Conservation (phyloP, 179 eudicot species). For the Nepenthes alata region DNA sequence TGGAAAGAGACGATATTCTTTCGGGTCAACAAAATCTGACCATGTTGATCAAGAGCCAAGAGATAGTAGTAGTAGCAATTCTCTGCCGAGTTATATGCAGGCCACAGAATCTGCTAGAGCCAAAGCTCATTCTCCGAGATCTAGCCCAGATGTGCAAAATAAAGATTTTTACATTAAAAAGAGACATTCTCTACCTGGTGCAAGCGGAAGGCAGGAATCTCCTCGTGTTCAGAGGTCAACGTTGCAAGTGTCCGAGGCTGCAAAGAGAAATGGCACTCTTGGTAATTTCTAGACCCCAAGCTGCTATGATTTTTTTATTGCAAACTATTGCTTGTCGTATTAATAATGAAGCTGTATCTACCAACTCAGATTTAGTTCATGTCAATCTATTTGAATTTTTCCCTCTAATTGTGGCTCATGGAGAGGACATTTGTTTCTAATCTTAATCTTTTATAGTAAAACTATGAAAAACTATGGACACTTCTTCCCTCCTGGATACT, state of each 20-base stretch:
- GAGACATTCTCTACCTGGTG: constrained; percentile 72
- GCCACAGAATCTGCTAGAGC: constrained; percentile 88
- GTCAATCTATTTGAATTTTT: no score
- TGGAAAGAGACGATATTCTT: constrained; percentile 60
- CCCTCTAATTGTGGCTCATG: no score
- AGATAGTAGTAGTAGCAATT: constrained; percentile 41
- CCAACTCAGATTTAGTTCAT: no score
- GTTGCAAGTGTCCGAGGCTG: constrained; percentile 36
- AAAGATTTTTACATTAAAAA: constrained; percentile 53
- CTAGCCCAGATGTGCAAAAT: constrained; percentile 79
- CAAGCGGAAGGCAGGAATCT: constrained; percentile 57
- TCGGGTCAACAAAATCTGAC: constrained; percentile 61
- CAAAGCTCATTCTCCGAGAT: constrained; percentile 77
- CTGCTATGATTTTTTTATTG: constrained; percentile 1
- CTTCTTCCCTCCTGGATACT: no score
- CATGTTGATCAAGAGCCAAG: constrained; percentile 65
- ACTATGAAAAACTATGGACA: no score
- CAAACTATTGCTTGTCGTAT: no score
- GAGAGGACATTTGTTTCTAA: no score
- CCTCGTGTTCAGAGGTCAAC: constrained; percentile 48
- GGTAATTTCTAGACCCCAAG: constrained; percentile 30
- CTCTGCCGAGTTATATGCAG: constrained; percentile 92
- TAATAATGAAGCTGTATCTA: no score
- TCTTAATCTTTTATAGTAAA: no score
- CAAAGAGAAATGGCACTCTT: constrained; percentile 46